phyloP scores from a whole-genome alignment of 805 yeast species.

The Wickerhamomyces ciferrii region DNA sequence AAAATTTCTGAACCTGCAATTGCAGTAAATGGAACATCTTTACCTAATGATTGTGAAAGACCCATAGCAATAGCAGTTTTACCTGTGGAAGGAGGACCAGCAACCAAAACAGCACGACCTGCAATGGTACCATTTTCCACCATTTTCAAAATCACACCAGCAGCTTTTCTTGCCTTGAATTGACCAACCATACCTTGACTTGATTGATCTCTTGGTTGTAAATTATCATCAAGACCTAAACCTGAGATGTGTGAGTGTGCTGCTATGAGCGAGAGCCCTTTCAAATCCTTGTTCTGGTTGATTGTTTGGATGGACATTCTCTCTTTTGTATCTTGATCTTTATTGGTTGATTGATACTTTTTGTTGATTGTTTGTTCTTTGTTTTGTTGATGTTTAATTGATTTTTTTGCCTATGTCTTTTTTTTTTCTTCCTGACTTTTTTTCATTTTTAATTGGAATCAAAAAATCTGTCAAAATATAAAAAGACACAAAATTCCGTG shows the following conservation, averaged over 20 bases:
- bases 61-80: slow-evolving; percentile 99
- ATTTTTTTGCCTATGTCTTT: background rate
- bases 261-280: slow-evolving; percentile 77
- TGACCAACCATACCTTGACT: slow-evolving; percentile 98
- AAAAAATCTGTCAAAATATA: slow-evolving; percentile 5
- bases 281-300: slow-evolving; percentile 41
- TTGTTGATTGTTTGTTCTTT: no score
- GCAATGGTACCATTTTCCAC: slow-evolving; percentile 93
- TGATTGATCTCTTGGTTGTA: slow-evolving; percentile 69
- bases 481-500: no score
- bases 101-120: slow-evolving; percentile 91
- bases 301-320: slow-evolving; percentile 35
- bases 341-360: no score
- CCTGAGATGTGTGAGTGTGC: slow-evolving; percentile 99
- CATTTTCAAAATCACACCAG: slow-evolving; percentile 90
- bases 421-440: background rate
- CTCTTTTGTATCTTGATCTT: no score
- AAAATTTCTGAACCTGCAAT: slow-evolving; percentile 92
- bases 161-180: slow-evolving; percentile 89
- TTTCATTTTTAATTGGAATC: slow-evolving; percentile 1
- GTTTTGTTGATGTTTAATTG: background rate
- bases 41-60: slow-evolving; percentile 62
- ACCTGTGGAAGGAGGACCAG: slow-evolving; percentile 99
- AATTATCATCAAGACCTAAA: slow-evolving; percentile 88
- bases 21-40: slow-evolving; percentile 86